A percentile compares a stretch with the other conserved stretches of the same genome.
Evolutionary conservation across 2,329 filamentous ascomycete species (phyloP).

Genomic region (Aspergillus pseudoterreus): DNA sequence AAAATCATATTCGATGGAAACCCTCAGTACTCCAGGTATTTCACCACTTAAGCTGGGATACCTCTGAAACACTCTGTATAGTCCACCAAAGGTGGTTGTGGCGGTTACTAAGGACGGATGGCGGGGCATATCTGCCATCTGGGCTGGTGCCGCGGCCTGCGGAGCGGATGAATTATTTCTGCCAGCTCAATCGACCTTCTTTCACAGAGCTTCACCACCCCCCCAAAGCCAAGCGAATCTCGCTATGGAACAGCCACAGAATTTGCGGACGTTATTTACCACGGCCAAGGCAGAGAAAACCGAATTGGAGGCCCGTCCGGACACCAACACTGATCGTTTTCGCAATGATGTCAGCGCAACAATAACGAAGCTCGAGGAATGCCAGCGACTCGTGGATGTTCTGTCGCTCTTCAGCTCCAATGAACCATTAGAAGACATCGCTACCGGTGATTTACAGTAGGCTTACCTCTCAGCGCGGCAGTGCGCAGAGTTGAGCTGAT

Average conservation of each 20-base stretch:
- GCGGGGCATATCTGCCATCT: not conserved
- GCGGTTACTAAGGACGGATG: not conserved
- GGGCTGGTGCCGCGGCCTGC: slow-evolving; percentile 11
- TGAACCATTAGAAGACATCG: slow-evolving; percentile 80
- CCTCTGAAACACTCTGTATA: too few relatives aligned
- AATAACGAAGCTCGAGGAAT: slow-evolving; percentile 69
- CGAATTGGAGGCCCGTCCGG: slow-evolving; percentile 59
- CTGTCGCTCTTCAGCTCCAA: slow-evolving; percentile 87
- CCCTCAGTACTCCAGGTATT: too few relatives aligned
- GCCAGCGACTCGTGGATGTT: slow-evolving; percentile 63
- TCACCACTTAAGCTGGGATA: too few relatives aligned
- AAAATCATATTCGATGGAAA: too few relatives aligned
- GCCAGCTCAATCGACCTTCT: slow-evolving; percentile 11
- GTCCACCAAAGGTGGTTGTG: too few relatives aligned
- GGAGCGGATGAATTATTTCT: slow-evolving; percentile 10
- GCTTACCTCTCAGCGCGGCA: slow-evolving; percentile 6
- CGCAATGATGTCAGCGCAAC: slow-evolving; percentile 64
- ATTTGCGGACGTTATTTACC: slow-evolving; percentile 52
- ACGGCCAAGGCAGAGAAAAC: slow-evolving; percentile 54
- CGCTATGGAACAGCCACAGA: slow-evolving; percentile 50
- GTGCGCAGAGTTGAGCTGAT: slow-evolving; percentile 15
- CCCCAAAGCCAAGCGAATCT: not conserved
- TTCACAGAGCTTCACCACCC: slow-evolving; percentile 19
- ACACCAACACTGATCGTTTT: slow-evolving; percentile 63
- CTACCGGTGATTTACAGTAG: slow-evolving; percentile 78